Evolutionary conservation across 1,139 yeast genomes (phyloP).

Genomic region (Candida gigantensis): DNA sequence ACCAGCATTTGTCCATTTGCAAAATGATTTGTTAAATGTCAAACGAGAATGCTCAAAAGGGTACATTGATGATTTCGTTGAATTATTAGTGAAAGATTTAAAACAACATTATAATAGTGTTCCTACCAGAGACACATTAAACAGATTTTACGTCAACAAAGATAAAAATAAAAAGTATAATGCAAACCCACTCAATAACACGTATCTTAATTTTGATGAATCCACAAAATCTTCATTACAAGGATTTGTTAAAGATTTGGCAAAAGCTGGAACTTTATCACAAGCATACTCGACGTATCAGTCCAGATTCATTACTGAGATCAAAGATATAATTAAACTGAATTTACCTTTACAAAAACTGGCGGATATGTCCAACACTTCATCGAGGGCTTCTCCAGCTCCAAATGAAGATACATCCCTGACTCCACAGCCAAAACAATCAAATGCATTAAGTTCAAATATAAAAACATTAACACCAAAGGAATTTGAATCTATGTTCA

Average conservation of each 20-base stretch:
- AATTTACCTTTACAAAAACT: constrained; percentile 50
- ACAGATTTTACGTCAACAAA: constrained; percentile 42
- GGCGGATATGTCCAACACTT: constrained; percentile 24
- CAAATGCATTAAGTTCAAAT: constrained; percentile 42
- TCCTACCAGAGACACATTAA: constrained; percentile 50
- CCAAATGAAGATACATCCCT: constrained; percentile 25
- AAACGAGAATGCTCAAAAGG: constrained; percentile 65
- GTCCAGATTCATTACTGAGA: constrained; percentile 65
- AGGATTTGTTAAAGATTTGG: constrained; percentile 53
- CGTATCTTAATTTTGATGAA: constrained; percentile 37
- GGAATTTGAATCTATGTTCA: constrained; percentile 75
- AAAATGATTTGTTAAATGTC: constrained; percentile 52
- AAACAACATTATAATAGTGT: constrained; percentile 55
- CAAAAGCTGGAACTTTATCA: constrained; percentile 63
- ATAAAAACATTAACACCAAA: constrained; percentile 66
- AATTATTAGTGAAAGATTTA: constrained; percentile 60
- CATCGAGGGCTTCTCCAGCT: constrained; percentile 34
- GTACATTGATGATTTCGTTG: constrained; percentile 58
- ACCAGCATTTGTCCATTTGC: constrained; percentile 59
- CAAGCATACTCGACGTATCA: constrained; percentile 69
- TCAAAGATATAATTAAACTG: constrained; percentile 69
- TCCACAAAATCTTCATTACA: constrained; percentile 41
- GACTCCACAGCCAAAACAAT: constrained; percentile 8
- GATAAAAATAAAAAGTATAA: constrained; percentile 26
- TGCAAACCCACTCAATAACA: constrained; percentile 19